Evolutionary conservation across 2,329 filamentous ascomycete species (phyloP).

Genomic region (Cordyceps sp.): DNA sequence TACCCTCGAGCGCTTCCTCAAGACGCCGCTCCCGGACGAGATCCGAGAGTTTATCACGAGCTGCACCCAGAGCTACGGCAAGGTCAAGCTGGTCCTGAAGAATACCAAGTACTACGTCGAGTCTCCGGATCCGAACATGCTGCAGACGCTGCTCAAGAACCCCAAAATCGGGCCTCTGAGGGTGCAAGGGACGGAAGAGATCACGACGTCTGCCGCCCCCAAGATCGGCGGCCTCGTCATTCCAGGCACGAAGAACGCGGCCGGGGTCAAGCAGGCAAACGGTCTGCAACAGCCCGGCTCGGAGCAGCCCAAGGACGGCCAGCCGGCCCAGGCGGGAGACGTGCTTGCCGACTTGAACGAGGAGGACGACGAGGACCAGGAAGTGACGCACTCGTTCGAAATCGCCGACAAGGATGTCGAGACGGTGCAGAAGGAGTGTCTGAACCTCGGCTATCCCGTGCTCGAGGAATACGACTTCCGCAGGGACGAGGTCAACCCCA

Average conservation of each 20-base stretch:
- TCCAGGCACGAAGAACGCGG: slow-evolving; percentile 84
- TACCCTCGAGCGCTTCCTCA: slow-evolving; percentile 74
- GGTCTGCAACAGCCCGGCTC: slow-evolving; percentile 13
- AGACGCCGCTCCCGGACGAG: slow-evolving; percentile 69
- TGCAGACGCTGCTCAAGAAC: slow-evolving; percentile 78
- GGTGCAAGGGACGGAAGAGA: slow-evolving; percentile 52
- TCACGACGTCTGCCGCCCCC: slow-evolving; percentile 68
- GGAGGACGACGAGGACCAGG: slow-evolving; percentile 75
- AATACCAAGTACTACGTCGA: slow-evolving; percentile 92
- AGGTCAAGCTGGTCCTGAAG: slow-evolving; percentile 87
- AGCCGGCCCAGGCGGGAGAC: slow-evolving; percentile 42
- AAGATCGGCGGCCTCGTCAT: slow-evolving; percentile 82
- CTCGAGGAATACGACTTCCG: slow-evolving; percentile 96
- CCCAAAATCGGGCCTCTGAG: slow-evolving; percentile 64
- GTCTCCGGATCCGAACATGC: slow-evolving; percentile 70
- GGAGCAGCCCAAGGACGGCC: slow-evolving; percentile 26
- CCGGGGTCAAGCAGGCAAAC: slow-evolving; percentile 62
- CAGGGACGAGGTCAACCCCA: slow-evolving; percentile 77
- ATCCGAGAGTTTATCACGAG: slow-evolving; percentile 63
- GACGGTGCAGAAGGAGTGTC: slow-evolving; percentile 74
- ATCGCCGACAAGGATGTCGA: slow-evolving; percentile 73
- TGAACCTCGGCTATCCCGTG: slow-evolving; percentile 72
- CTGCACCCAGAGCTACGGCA: slow-evolving; percentile 82
- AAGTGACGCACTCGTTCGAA: slow-evolving; percentile 85
- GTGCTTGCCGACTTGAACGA: slow-evolving; percentile 63